These are phyloP conservation scores for Trichomonas gallinae DNA, from an alignment of 208 protist species.

Conservation along the genomic window DNA sequence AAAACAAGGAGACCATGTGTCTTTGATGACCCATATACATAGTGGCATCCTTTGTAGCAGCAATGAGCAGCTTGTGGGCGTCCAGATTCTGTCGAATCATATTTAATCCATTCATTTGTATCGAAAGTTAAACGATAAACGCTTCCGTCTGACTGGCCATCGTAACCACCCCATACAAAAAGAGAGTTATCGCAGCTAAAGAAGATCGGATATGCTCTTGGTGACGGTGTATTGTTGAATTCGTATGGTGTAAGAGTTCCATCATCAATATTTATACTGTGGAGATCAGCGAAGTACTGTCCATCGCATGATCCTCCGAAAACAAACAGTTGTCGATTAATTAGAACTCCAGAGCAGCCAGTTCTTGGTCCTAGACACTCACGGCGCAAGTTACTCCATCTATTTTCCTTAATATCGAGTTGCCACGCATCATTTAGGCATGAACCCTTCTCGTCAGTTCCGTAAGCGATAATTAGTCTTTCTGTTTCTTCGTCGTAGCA, in stretches of 20 bases:
- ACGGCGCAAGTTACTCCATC: background rate
- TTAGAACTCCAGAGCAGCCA: background rate
- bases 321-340: background rate
- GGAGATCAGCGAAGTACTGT: background rate
- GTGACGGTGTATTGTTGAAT: background rate
- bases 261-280: background rate
- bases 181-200: background rate
- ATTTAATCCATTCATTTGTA: background rate
- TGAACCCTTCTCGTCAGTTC: background rate
- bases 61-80: background rate
- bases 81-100: background rate
- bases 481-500: background rate
- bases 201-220: background rate
- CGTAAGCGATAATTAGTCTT: background rate
- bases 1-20: background rate
- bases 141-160: background rate
- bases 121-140: background rate
- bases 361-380: background rate
- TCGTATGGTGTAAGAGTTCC: background rate
- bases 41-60: background rate
- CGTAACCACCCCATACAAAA: background rate
- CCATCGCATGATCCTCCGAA: background rate
- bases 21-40: background rate
- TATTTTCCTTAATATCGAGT: background rate
- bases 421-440: background rate